A percentile compares a stretch with the other conserved stretches of the same genome.
Conservation (phyloP, 495 filamentous ascomycete species). For the Penicillium bovifimosum region DNA sequence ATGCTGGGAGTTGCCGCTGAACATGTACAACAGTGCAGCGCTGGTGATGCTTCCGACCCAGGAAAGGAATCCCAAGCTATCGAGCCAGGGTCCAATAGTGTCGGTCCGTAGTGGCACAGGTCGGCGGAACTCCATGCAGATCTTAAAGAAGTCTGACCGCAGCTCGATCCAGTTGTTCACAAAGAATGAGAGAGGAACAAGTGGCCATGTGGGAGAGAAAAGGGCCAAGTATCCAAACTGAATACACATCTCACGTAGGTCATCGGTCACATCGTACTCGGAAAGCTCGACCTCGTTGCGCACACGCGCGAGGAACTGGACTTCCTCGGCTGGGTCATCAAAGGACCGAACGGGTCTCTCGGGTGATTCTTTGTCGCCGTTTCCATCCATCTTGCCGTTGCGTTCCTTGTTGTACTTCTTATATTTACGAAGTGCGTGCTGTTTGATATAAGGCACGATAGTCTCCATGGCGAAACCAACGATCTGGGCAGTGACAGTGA, state of each 20-base stretch:
- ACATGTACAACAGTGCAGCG: slow-evolving; percentile 81
- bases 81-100: slow-evolving; percentile 92
- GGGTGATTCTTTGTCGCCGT: slow-evolving; percentile 24
- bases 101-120: slow-evolving; percentile 84
- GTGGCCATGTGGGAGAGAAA: slow-evolving; percentile 89
- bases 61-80: slow-evolving; percentile 76
- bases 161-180: slow-evolving; percentile 97
- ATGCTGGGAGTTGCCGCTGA: slow-evolving; percentile 55
- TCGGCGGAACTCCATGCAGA: slow-evolving; percentile 81
- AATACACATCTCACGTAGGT: slow-evolving; percentile 92
- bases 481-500: slow-evolving; percentile 91
- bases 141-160: slow-evolving; percentile 90
- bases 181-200: slow-evolving; percentile 82
- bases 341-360: slow-evolving; percentile 21
- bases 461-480: slow-evolving; percentile 84
- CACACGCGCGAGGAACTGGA: slow-evolving; percentile 70
- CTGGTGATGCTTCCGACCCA: slow-evolving; percentile 89
- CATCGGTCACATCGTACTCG: slow-evolving; percentile 79
- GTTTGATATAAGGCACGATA: slow-evolving; percentile 79
- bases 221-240: slow-evolving; percentile 93
- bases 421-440: slow-evolving; percentile 64
- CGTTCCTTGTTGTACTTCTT: slow-evolving; percentile 49
- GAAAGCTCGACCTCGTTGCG: slow-evolving; percentile 81
- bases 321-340: slow-evolving; percentile 64
- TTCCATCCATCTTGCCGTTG: slow-evolving; percentile 21